Evolutionary conservation across 805 yeast genomes (phyloP), one percentile per base, ranked within the genome.

Genomic region (Debaryomyces castellii): DNA sequence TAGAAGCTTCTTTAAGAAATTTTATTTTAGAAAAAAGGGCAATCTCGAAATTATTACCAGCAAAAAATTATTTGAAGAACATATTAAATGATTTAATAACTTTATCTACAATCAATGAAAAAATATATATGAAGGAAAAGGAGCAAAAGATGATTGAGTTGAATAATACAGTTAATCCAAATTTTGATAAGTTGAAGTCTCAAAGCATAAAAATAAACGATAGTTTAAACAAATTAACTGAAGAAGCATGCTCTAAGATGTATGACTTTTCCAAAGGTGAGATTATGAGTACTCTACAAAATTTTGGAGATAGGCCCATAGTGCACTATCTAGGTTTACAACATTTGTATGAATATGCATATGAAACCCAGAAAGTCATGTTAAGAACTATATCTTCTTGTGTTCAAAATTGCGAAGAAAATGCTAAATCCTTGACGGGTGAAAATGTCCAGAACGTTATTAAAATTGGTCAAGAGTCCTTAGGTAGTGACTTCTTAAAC

Each of bases 1-100:
- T 94, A 45, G 98, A 94, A 57, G 86, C 88, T 6, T 83, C 96
- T 2, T 71, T 94, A 46, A 78, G 97, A 43, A 83, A 83, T 52
- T 94, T 94, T 63, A 83, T 94, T 4, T 73, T 94, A 18, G 96
- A 92, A 53, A 94, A 91, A 57, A 78, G 99, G 57, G 82, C 97
- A 0, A 64, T 87, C 9, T 90, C 98, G 0, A 94, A 94, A 61
- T 71, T 94, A 11, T 77, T 89, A 28, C 99, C 99, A 0, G 98
- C 97, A 0, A 89, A 90, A 59, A 91, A 85, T n/a, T 94, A 87
- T 55, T 67, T 92, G 23, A 49, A 74, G 16, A 92, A 90, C 55
- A 59, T 91, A 10, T 75, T 87, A 35, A 63, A 63, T 18, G 99
- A 94, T 57, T 58, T 92, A 34, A 69, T 70, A 41, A 65, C 69